Base-by-base conservation (phyloP, 257 asterid species). In the Solanum pimpinellifolium region DNA sequence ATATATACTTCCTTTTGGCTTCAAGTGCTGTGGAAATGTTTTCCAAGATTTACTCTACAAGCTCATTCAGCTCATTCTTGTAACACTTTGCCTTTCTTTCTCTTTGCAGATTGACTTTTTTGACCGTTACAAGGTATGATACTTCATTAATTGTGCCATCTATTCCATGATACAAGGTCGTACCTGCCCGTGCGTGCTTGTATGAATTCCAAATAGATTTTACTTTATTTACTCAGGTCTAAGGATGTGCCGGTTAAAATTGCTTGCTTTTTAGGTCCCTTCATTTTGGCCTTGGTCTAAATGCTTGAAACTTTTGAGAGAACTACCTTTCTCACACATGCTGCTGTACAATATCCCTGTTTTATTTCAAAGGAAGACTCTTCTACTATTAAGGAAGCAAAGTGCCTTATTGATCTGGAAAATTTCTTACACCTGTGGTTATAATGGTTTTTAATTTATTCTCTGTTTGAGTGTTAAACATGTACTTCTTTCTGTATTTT, bases 81-180 rank as follows among this genome's bases (percentile, higher is more conserved):
- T 92, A 70, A 90, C 68, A 59, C 59, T 10, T 86, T 39, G 65
- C 52, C 75, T 86, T 56, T 35, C 83, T 65, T 90, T 75, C 59
- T 86, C 86, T 90, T 86, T 90, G 90, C 97, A 97, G 99, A 94
- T 95, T 91, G 98, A 94, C 85, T 97, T 97, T 91, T 97, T 97
- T 83, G 99, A 97, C 90, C 94, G 91, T 73, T 92, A 94, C 93
- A 97, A 97, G 99, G 99, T 97, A 89, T 86, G 85, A 62, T 78
- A 89, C 81, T 90, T 46, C 60, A 72, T 88, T 10, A 87, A 82
- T 12, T 56, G 49, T 31, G 27, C 70, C 70, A n/a, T 47, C 12
- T n/a, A 18, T 39, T 83, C 83, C 29, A 31, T 73, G 15, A 80
- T 80, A 47, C 68, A 27, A 80, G 85, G 44, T 10, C 20, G 11